These are phyloP conservation scores for Athelia sp. DNA, from an alignment of 1,284 basidiomycete species.

Conservation along the genomic window DNA sequence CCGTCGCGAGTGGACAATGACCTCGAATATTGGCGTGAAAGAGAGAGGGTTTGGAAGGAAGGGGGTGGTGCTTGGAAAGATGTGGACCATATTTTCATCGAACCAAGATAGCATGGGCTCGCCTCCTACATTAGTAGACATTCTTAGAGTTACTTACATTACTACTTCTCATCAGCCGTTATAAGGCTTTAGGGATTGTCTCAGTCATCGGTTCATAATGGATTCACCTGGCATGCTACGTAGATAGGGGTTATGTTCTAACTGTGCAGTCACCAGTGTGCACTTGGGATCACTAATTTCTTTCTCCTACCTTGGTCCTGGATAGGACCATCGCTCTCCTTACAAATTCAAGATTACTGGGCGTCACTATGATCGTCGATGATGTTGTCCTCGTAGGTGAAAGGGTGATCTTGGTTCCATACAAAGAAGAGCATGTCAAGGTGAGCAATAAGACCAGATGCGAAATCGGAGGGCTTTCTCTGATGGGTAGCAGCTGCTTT, in stretches of 20 bases:
- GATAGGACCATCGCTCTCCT: too few species aligned
- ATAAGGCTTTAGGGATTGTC: too few species aligned
- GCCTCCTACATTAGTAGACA: background rate
- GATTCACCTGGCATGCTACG: too few species aligned
- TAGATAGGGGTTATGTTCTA: too few species aligned
- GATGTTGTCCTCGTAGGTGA: slow-evolving; percentile 50
- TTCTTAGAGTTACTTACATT: too few species aligned
- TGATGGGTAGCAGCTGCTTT: slow-evolving; percentile 3
- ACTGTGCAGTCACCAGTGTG: too few species aligned
- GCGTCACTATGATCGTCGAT: background rate
- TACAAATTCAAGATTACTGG: too few species aligned
- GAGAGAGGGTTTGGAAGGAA: slow-evolving; percentile 61
- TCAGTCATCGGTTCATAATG: too few species aligned
- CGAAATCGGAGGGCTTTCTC: too few species aligned
- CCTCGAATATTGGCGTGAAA: slow-evolving; percentile 82
- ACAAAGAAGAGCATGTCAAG: slow-evolving; percentile 61
- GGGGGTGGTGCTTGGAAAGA: slow-evolving; percentile 48
- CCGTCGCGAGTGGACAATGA: slow-evolving; percentile 51
- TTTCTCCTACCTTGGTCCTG: too few species aligned
- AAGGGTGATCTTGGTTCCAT: slow-evolving; percentile 70
- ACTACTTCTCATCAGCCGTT: too few species aligned
- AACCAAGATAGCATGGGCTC: slow-evolving; percentile 20
- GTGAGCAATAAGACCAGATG: slow-evolving; percentile 29
- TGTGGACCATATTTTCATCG: slow-evolving; percentile 81
- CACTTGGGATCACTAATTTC: too few species aligned